A percentile compares a stretch with the other conserved stretches of the same genome.
phyloP scores from a whole-genome alignment of 2,329 filamentous ascomycete genomes.

The Dendryphion nanum region DNA sequence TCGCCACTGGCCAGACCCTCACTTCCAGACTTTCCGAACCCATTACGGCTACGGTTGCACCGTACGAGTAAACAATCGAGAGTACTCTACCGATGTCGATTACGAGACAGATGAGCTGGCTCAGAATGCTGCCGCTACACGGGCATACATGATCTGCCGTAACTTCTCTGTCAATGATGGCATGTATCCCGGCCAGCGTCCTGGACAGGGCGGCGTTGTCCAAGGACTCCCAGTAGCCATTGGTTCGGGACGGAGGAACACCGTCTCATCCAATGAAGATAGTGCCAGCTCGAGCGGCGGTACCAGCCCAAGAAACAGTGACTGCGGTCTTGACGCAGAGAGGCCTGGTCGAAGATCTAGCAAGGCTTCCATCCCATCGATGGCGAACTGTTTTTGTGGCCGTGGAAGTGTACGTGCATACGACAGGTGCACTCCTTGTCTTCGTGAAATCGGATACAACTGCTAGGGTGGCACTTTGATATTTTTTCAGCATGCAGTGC shows the following conservation, averaged over 20 bases:
- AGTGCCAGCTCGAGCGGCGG: constrained; percentile 54
- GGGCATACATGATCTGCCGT: constrained; percentile 94
- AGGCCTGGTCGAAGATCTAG: constrained; percentile 30
- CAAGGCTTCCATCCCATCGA: constrained; percentile 25
- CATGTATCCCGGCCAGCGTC: constrained; percentile 66
- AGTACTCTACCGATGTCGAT: constrained; percentile 87
- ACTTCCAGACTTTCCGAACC: constrained; percentile 78
- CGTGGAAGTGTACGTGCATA: constrained; percentile 41
- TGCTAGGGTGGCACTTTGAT: constrained; percentile 13
- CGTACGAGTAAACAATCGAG: constrained; percentile 91
- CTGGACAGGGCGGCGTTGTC: constrained; percentile 53
- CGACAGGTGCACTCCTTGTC: constrained; percentile 43
- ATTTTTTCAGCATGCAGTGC: neutral
- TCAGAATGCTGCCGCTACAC: constrained; percentile 90
- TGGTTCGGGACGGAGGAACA: constrained; percentile 56
- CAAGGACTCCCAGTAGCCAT: constrained; percentile 65
- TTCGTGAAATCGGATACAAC: constrained; percentile 42
- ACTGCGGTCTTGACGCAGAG: constrained; percentile 43
- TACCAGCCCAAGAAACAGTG: constrained; percentile 53
- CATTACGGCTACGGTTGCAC: constrained; percentile 80
- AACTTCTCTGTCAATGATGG: constrained; percentile 97
- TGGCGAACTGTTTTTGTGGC: constrained; percentile 34
- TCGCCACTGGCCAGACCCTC: constrained; percentile 88
- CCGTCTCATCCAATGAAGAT: constrained; percentile 49
- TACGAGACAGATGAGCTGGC: constrained; percentile 81